phyloP scores from a whole-genome alignment of 2,329 filamentous ascomycete genomes.

The Biscogniauxia marginata region DNA sequence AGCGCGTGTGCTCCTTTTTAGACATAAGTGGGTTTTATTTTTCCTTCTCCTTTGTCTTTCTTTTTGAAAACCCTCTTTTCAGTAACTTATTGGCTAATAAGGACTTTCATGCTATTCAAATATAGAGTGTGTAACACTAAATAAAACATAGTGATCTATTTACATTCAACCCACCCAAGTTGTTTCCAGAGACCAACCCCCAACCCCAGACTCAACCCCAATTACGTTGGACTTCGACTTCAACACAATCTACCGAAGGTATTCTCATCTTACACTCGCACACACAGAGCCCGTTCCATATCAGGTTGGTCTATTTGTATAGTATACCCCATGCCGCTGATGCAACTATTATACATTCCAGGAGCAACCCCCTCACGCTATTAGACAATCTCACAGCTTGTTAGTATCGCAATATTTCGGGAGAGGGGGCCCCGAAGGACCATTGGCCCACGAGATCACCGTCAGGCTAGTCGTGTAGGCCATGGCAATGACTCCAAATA shows the following conservation, averaged over 20 bases:
- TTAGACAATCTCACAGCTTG: conserved; percentile 14
- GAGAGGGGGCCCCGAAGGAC: conserved; percentile 41
- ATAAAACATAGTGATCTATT: too few relatives aligned
- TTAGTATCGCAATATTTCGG: conserved; percentile 56
- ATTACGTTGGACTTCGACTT: not conserved
- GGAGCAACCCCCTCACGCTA: conserved; percentile 3
- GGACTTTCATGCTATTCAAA: too few relatives aligned
- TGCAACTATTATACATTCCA: conserved; percentile 27
- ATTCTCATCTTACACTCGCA: not conserved
- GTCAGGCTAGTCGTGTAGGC: conserved; percentile 88
- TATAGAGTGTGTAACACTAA: too few relatives aligned
- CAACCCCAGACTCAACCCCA: not conserved
- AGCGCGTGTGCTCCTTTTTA: too few relatives aligned
- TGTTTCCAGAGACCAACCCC: not conserved
- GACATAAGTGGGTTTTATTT: too few relatives aligned
- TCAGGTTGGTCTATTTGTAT: not conserved
- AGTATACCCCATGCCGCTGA: conserved; percentile 12
- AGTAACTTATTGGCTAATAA: too few relatives aligned
- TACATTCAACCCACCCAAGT: not conserved
- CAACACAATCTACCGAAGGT: not conserved
- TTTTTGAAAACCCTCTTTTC: too few relatives aligned
- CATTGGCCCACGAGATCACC: conserved; percentile 77
- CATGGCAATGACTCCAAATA: conserved; percentile 86
- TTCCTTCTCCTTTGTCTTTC: too few relatives aligned
- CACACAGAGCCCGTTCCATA: not conserved